Evolutionary conservation across 2,329 filamentous ascomycete species (phyloP).

Genomic region (Pestalotiopsis sp.): DNA sequence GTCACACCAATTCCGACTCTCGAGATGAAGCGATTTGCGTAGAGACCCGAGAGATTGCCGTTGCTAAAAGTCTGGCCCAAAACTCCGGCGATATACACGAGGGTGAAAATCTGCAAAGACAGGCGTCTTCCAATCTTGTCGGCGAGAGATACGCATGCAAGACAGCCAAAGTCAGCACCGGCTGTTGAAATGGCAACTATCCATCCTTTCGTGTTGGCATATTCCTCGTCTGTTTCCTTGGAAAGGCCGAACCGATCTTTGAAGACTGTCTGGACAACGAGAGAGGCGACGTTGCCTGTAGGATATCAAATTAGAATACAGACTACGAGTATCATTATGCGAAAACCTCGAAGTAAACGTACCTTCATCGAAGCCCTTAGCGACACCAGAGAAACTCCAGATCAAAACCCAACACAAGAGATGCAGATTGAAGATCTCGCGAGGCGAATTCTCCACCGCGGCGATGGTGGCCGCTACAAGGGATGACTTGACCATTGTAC

Average conservation of each 20-base stretch:
- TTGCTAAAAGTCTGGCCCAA: conserved; percentile 30
- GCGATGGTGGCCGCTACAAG: conserved; percentile 26
- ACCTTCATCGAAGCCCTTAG: conserved; percentile 33
- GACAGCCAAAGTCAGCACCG: conserved; percentile 28
- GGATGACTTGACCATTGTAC: not conserved
- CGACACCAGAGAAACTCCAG: conserved; percentile 30
- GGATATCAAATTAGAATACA: not conserved
- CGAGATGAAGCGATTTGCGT: conserved; percentile 24
- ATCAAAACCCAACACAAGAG: conserved; percentile 24
- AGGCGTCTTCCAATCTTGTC: conserved; percentile 23
- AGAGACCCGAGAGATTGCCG: conserved; percentile 26
- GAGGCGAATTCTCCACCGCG: conserved; percentile 25
- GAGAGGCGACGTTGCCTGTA: conserved; percentile 29
- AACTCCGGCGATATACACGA: conserved; percentile 36
- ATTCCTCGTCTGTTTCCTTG: conserved; percentile 23
- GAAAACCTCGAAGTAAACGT: not conserved
- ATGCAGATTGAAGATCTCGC: conserved; percentile 31
- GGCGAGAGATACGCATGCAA: conserved; percentile 25
- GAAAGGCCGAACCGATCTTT: conserved; percentile 24
- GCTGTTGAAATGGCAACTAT: conserved; percentile 32
- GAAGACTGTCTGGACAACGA: conserved; percentile 29
- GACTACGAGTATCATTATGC: not conserved
- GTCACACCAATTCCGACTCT: conserved; percentile 27
- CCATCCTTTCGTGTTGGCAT: conserved; percentile 31
- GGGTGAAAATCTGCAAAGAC: conserved; percentile 27